Base-by-base conservation (phyloP, 805 yeast genomes). In the Ascoidea tarda region DNA sequence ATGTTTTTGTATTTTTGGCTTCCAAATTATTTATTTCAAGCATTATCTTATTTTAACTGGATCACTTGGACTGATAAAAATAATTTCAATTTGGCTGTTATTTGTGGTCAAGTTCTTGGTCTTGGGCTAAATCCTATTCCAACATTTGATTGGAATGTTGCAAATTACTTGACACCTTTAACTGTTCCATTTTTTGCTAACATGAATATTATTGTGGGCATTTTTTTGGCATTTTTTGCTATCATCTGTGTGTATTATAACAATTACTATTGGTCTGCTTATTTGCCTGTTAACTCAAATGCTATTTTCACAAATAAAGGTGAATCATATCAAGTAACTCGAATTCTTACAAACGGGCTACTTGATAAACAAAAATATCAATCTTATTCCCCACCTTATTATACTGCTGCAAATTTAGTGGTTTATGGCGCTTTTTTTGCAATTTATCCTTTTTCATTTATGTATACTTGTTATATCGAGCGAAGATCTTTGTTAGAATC, bases 371-470 rank as follows among this genome's bases (percentile, higher is more conserved):
- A 58, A 2, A 74, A 73, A 58, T 81, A 80, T 60, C 67, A 69
- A 52, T 55, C 63, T n/a, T 75, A 79, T 56, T 83, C 86, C 1
- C 82, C 85, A 6, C 87, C 88, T 6, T 82, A 74, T 63, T 80
- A 78, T 60, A 62, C 78, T 33, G 86, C 87, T 5, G 85, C 81
- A 1, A 77, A 77, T 60, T 64, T 81, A 54, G 77, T 81, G 6
- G 63, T 71, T 21, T 81, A 79, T 59, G 84, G 85, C 16, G 75
- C 80, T 0, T 73, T 69, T 59, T 79, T 78, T 62, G 75, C 76
- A 46, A 62, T 76, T 49, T 78, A 78, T 58, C 82, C 86, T 5
- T 74, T 80, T 58, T 71, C 78, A 21, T 71, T 81, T 21, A 61
- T 74, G 0, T 77, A 77, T 60, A 73, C 78, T 31, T 59, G 73